Evolutionary conservation across 768 basidiomycete genomes (phyloP).

Genomic region (Hypholoma fasciculare): DNA sequence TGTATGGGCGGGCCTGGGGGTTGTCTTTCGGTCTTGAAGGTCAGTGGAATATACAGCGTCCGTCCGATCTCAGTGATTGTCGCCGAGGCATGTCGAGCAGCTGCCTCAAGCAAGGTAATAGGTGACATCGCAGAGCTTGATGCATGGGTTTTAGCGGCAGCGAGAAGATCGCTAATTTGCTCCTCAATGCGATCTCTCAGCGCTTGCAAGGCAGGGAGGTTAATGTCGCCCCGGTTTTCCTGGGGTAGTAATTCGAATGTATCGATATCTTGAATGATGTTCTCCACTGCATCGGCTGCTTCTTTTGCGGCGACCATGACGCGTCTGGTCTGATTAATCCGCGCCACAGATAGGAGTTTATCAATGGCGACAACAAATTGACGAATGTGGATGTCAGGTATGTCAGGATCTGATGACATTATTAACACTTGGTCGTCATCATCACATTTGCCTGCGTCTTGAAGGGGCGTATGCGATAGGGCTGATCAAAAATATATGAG

Average conservation of each 20-base stretch:
- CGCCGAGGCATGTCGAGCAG: slow-evolving; percentile 88
- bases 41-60: slow-evolving; percentile 75
- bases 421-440: slow-evolving; percentile 78
- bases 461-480: not conserved
- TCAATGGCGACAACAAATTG: slow-evolving; percentile 92
- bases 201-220: slow-evolving; percentile 59
- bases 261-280: slow-evolving; percentile 86
- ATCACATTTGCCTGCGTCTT: not conserved
- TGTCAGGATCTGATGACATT: slow-evolving; percentile 80
- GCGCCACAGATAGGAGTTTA: slow-evolving; percentile 73
- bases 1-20: slow-evolving; percentile 27
- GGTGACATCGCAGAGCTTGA: slow-evolving; percentile 90
- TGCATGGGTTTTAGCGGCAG: slow-evolving; percentile 89
- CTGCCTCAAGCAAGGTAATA: slow-evolving; percentile 92
- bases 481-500: not conserved
- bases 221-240: slow-evolving; percentile 56
- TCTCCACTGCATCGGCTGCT: slow-evolving; percentile 85
- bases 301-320: slow-evolving; percentile 92
- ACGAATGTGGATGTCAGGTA: slow-evolving; percentile 88
- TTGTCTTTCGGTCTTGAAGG: slow-evolving; percentile 66
- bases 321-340: slow-evolving; percentile 84
- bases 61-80: slow-evolving; percentile 88
- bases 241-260: slow-evolving; percentile 70
- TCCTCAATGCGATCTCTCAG: slow-evolving; percentile 79
- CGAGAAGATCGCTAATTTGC: slow-evolving; percentile 86